Base-by-base conservation (phyloP, 1,139 yeast genomes). In the Hemisphaericaspora lyxosophila region DNA sequence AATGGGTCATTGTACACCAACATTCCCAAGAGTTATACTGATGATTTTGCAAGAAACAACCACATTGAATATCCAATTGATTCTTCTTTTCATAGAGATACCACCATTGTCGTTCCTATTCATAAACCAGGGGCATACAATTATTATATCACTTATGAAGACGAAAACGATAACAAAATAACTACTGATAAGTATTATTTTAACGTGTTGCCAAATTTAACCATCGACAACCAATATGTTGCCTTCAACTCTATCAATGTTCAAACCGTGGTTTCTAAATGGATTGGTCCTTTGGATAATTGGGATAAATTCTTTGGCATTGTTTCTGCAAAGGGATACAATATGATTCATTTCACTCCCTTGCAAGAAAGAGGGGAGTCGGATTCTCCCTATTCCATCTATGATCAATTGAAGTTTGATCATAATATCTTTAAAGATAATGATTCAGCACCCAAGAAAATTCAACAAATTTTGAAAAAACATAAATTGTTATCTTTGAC, bases 331-430 rank as follows among this genome's bases (percentile, higher is more conserved):
- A 92, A 92, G 60, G 92, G 94, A 14, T 92, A 90, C 67, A 92
- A 92, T 59, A 87, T 90, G 96, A 69, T 92, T 33, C 98, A 92
- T 64, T 92, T 92, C 58, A 89, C 97, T 2, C 98, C 98, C 0
- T 70, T 92, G 46, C 97, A 90, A 60, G 67, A 81, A 46, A 73
- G 97, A 36, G 98, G 98, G 19, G 82, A 74, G 41, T 86, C 96
- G 1, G 77, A 90, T 57, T 89, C 97, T 7, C 97, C 98, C 0
- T 92, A 90, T 55, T 86, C 96, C 4, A 86, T 92, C 38, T 84
- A 67, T 52, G 97, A 92, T 59, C 97, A 92, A 61, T 73, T 88
- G 48, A 59, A 56, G 18, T 89, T 85, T 61, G 97, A 92, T 55
- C 78, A 85, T 0, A 59, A 53, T 0, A 62, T 81, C 26, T 92